phyloP scores from a whole-genome alignment of 257 asterid species.

The Echites panduratus region DNA sequence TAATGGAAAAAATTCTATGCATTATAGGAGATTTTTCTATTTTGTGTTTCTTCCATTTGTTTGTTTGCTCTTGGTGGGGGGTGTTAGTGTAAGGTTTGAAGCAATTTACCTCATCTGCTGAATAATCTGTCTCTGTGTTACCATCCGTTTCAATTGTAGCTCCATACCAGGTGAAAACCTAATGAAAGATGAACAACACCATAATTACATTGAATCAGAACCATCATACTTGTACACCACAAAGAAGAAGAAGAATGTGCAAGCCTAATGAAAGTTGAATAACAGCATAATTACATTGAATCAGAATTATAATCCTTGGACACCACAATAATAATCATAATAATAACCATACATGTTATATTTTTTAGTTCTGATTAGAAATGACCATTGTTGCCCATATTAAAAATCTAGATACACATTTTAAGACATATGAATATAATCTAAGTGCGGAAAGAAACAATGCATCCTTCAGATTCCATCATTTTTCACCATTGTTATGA shows the following conservation, averaged over 20 bases:
- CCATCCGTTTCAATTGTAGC: slow-evolving; percentile 93
- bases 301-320: background rate
- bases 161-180: slow-evolving; percentile 97
- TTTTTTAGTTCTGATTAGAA: background rate
- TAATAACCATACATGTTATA: too few relatives aligned
- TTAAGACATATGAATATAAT: background rate
- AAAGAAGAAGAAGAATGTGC: slow-evolving; percentile 25
- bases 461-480: background rate
- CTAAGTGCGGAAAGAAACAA: background rate
- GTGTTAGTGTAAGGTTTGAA: background rate
- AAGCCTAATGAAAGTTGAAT: slow-evolving; percentile 46
- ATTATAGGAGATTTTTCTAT: background rate
- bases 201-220: background rate
- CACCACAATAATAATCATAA: background rate
- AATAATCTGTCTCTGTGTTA: slow-evolving; percentile 81
- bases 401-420: background rate
- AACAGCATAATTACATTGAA: background rate
- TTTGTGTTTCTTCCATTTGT: background rate
- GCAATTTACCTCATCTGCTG: slow-evolving; percentile 80
- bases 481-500: background rate
- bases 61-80: background rate
- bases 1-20: background rate
- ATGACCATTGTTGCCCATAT: background rate
- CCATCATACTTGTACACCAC: background rate
- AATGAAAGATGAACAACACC: slow-evolving; percentile 17